Percentiles rank a stretch among this genome's conserved stretches.
Conservation (phyloP, 345 rosid genomes). For the Eutrema yunnanense region DNA sequence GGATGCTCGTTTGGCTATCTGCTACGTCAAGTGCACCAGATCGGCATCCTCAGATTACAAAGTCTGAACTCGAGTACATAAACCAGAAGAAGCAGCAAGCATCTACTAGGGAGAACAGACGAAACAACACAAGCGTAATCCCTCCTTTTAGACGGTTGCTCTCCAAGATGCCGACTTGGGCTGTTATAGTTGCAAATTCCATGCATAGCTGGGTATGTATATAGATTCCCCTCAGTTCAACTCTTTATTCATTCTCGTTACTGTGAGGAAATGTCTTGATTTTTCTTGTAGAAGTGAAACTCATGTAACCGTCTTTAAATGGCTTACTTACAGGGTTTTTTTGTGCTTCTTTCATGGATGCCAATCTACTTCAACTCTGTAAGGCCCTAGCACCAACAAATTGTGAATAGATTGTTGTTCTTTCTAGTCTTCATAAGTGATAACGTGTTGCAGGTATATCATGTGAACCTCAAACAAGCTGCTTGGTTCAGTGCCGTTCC, state of each 20-base stretch:
- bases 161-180: conserved; percentile 90
- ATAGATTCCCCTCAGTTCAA: not conserved
- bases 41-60: conserved; percentile 74
- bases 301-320: not conserved
- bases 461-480: conserved; percentile 87
- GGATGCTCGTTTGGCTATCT: conserved; percentile 92
- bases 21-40: conserved; percentile 76
- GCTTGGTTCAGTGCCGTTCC: conserved; percentile 99
- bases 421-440: conserved; percentile 2
- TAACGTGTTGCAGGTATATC: conserved; percentile 53
- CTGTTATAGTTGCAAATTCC: conserved; percentile 83
- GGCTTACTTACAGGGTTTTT: conserved; percentile 63
- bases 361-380: conserved; percentile 90
- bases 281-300: not conserved
- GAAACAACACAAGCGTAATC: conserved; percentile 38
- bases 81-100: conserved; percentile 39
- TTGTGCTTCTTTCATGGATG: conserved; percentile 99
- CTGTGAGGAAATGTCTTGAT: not conserved
- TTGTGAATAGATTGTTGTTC: not conserved
- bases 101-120: conserved; percentile 36
- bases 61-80: conserved; percentile 71
- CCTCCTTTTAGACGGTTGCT: conserved; percentile 88
- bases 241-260: not conserved
- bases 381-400: conserved; percentile 26
- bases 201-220: conserved; percentile 92